These are phyloP conservation scores for Xerocomus potaroensis DNA, from an alignment of 768 basidiomycete species.

Conservation along the genomic window DNA sequence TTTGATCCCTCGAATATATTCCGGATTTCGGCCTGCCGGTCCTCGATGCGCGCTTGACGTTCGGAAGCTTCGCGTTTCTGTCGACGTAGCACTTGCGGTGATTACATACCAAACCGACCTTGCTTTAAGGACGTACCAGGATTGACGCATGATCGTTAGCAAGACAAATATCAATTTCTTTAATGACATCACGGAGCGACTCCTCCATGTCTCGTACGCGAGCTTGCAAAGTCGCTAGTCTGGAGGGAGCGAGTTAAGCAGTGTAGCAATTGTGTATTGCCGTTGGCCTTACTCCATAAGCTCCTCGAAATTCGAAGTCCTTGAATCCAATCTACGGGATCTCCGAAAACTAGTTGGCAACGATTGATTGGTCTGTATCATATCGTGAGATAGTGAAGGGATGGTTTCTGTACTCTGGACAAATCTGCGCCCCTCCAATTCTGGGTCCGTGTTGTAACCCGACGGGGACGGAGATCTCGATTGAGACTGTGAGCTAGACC, in stretches of 20 bases:
- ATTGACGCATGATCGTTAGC: conserved; percentile 36
- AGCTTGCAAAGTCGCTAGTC: conserved; percentile 51
- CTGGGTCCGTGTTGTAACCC: conserved; percentile 73
- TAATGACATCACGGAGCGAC: conserved; percentile 46
- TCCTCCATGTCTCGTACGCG: conserved; percentile 47
- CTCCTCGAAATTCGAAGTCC: conserved; percentile 63
- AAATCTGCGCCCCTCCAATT: conserved; percentile 45
- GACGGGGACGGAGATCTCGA: conserved; percentile 53
- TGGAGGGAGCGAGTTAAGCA: conserved; percentile 21
- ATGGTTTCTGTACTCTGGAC: conserved; percentile 28
- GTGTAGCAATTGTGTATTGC: neutral
- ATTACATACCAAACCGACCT: conserved; percentile 20
- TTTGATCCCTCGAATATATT: conserved; percentile 41
- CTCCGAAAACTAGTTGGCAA: conserved; percentile 15
- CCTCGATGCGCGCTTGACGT: conserved; percentile 51
- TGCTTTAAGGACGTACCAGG: conserved; percentile 38
- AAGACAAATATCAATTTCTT: conserved; percentile 45
- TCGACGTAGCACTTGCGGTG: conserved; percentile 19
- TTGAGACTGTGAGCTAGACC: conserved; percentile 24
- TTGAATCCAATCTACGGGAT: conserved; percentile 28
- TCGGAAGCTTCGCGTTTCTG: conserved; percentile 71
- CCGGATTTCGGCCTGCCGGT: conserved; percentile 41
- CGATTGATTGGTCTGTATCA: conserved; percentile 13
- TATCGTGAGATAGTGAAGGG: conserved; percentile 18
- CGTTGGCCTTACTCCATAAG: conserved; percentile 60